A percentile compares a stretch with the other conserved stretches of the same genome.
Conservation (phyloP, 257 asterid genomes). For the Solanum dulcamara region DNA sequence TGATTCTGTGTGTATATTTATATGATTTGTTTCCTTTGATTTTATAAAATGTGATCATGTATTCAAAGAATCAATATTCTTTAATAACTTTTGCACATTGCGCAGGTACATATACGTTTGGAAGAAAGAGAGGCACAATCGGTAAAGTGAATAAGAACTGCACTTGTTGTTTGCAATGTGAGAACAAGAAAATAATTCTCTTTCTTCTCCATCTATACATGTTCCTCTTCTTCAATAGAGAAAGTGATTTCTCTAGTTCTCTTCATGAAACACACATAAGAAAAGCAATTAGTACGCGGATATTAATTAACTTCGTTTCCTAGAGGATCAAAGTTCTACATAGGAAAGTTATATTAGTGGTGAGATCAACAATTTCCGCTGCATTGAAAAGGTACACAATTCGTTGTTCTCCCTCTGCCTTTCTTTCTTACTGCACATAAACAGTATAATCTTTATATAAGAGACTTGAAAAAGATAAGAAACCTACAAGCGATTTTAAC, state of each 20-base stretch:
- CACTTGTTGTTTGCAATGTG: too few relatives aligned
- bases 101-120: too few relatives aligned
- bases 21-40: too few relatives aligned
- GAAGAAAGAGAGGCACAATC: too few relatives aligned
- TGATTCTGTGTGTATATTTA: too few relatives aligned
- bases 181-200: too few relatives aligned
- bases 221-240: neutral
- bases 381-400: neutral
- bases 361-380: neutral
- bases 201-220: too few relatives aligned
- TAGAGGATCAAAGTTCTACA: neutral
- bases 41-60: too few relatives aligned
- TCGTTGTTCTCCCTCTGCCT: neutral
- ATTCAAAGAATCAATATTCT: too few relatives aligned
- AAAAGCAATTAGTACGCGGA: neutral
- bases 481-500: neutral
- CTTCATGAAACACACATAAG: neutral
- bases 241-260: neutral
- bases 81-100: too few relatives aligned
- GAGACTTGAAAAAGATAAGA: neutral
- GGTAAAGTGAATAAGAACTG: too few relatives aligned
- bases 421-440: neutral
- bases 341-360: neutral
- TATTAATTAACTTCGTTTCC: neutral
- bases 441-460: too few relatives aligned